Evolutionary conservation across 2,329 filamentous ascomycete genomes (phyloP), one percentile per base, ranked within the genome.

Genomic region (Rosellinia necatrix): DNA sequence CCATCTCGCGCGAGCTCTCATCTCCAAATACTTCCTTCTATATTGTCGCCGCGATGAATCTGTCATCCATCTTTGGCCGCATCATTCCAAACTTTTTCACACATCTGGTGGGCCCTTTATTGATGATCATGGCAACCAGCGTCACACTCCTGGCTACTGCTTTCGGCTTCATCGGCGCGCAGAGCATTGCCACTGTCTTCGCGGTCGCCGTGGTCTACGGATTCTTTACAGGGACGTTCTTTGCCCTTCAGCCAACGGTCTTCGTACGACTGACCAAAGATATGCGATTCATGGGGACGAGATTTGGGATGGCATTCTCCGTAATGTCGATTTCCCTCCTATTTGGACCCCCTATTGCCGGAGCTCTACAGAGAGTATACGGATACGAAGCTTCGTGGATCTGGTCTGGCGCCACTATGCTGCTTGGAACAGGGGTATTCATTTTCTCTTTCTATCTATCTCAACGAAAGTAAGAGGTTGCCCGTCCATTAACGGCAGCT

Each of bases 31-130:
- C 65, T 34, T 62, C 58, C n/a, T 63, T 67, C 15, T 72, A 71
- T 56, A 57, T 73, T 6, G 63, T 75, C 12, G 68, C 73, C 17
- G 63, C 74, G 40, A 65, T 75, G 8, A 74, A 74, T 57, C 71
- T 70, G 7, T 70, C 73, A 1, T 70, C 70, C 34, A 65, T 75
- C 27, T 66, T 71, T 17, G 74, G 74, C 4, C 68, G 74, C 7
- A 57, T 75, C 15, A 43, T 75, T 17, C 74, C 73, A 6, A 71
- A 69, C 35, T 68, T 72, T 30, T 42, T 72, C 7, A 72, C 73
- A 0, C 73, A 69, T 30, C 62, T 64, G 29, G 41, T 69, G 25
- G 70, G 71, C 4, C 65, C 69, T 3, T 54, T 74, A 35, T 66
- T 67, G 22, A 62, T 72, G 40, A 66, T 72, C 17, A 60, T 67